Evolutionary conservation across 1,284 basidiomycete genomes (phyloP).

Genomic region (Nidula niveotomentosa): DNA sequence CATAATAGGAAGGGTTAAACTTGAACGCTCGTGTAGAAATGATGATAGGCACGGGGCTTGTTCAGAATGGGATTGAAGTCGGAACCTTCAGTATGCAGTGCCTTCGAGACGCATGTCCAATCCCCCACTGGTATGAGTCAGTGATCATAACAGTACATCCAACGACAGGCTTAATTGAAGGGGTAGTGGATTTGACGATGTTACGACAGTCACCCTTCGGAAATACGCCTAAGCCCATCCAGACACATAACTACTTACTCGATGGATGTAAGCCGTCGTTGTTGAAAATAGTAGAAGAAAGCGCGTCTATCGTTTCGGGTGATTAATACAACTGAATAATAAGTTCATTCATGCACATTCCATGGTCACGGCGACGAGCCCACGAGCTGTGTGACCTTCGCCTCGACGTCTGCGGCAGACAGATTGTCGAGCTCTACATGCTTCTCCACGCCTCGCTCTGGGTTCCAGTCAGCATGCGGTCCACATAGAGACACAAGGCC

Average conservation of each 20-base stretch:
- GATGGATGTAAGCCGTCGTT: neutral
- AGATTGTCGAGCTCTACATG: constrained; percentile 82
- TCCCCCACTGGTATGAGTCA: too few relatives aligned
- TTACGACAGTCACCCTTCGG: too few relatives aligned
- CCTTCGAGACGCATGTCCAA: too few relatives aligned
- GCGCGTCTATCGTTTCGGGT: neutral
- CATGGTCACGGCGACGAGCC: constrained; percentile 28
- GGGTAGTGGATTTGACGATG: too few relatives aligned
- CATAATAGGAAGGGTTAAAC: too few relatives aligned
- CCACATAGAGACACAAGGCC: neutral
- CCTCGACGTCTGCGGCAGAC: constrained; percentile 68
- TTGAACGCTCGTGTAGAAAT: too few relatives aligned
- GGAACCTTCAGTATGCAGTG: too few relatives aligned
- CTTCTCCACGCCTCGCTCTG: constrained; percentile 79
- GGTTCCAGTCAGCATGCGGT: neutral
- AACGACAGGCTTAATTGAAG: too few relatives aligned
- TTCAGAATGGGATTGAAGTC: too few relatives aligned
- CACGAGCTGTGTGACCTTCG: constrained; percentile 65
- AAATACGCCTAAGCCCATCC: neutral
- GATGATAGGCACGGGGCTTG: too few relatives aligned
- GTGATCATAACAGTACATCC: too few relatives aligned
- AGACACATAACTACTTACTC: too few relatives aligned
- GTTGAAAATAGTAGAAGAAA: neutral
- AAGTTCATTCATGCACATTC: neutral
- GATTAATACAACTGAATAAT: neutral